Conservation (phyloP, 1,284 basidiomycete genomes). For the Athelia sp. region DNA sequence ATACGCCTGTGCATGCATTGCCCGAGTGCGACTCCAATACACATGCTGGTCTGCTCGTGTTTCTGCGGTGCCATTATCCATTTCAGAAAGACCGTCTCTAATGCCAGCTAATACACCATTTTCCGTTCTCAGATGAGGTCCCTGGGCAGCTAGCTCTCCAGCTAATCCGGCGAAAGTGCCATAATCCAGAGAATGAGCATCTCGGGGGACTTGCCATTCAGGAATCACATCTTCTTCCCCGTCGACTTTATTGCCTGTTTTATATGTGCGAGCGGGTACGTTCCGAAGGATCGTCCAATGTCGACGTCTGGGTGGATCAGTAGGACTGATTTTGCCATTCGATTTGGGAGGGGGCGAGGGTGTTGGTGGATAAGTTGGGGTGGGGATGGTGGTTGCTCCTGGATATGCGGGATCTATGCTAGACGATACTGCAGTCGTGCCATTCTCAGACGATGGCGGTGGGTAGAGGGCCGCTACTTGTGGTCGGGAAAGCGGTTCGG, state of each 20-base stretch:
- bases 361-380: slow-evolving; percentile 10
- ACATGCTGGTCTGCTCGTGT: slow-evolving; percentile 7
- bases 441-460: no score
- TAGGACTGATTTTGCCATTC: slow-evolving; percentile 11
- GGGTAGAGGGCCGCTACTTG: slow-evolving; percentile 53
- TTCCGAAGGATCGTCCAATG: slow-evolving; percentile 40
- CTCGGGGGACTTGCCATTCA: slow-evolving; percentile 43
- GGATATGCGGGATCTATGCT: slow-evolving; percentile 12
- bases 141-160: slow-evolving; percentile 27
- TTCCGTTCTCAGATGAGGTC: slow-evolving; percentile 12
- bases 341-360: slow-evolving; percentile 13
- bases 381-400: slow-evolving; percentile 10
- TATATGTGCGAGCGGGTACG: slow-evolving; percentile 26
- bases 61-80: not conserved
- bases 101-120: slow-evolving; percentile 14
- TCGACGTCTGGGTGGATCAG: slow-evolving; percentile 20
- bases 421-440: slow-evolving; percentile 16
- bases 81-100: slow-evolving; percentile 19
- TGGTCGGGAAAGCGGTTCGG: slow-evolving; percentile 49
- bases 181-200: slow-evolving; percentile 51
- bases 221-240: slow-evolving; percentile 16
- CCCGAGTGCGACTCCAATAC: slow-evolving; percentile 46
- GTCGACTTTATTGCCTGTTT: slow-evolving; percentile 41
- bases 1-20: slow-evolving; percentile 54
- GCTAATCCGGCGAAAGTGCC: slow-evolving; percentile 45